phyloP scores from a whole-genome alignment of 257 asterid species.

The Lycium ferocissimum region DNA sequence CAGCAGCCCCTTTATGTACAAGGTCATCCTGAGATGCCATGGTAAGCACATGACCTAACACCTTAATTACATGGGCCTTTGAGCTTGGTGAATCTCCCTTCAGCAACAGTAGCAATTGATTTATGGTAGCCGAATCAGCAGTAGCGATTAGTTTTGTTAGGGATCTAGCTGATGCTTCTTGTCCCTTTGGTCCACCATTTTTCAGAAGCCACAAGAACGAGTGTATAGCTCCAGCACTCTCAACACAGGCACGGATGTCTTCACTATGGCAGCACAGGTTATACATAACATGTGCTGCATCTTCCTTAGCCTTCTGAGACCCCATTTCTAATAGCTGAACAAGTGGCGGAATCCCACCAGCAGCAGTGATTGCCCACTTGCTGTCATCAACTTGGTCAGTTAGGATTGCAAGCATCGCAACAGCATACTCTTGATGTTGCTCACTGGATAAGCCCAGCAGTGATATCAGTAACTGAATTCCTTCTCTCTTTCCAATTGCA shows the following conservation, averaged over 20 bases:
- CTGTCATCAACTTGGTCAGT: slow-evolving; percentile 85
- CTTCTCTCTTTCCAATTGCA: slow-evolving; percentile 88
- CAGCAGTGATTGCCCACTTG: slow-evolving; percentile 97
- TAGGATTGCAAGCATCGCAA: slow-evolving; percentile 75
- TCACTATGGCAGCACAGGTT: slow-evolving; percentile 81
- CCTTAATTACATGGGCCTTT: slow-evolving; percentile 66
- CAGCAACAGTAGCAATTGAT: slow-evolving; percentile 72
- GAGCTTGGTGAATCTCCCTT: slow-evolving; percentile 68
- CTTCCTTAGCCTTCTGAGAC: slow-evolving; percentile 72
- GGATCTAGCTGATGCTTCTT: slow-evolving; percentile 72
- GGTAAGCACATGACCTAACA: slow-evolving; percentile 85
- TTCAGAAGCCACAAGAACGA: slow-evolving; percentile 76
- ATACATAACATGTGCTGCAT: slow-evolving; percentile 64
- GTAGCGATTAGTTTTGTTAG: slow-evolving; percentile 57
- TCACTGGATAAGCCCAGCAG: slow-evolving; percentile 79
- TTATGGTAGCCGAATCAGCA: slow-evolving; percentile 62
- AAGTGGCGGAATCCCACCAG: slow-evolving; percentile 96
- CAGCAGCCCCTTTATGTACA: slow-evolving; percentile 57
- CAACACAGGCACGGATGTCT: slow-evolving; percentile 79
- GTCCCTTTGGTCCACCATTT: slow-evolving; percentile 76
- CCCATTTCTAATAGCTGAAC: slow-evolving; percentile 78
- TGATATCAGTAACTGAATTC: slow-evolving; percentile 82
- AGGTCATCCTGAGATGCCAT: slow-evolving; percentile 70
- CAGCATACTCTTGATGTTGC: slow-evolving; percentile 84
- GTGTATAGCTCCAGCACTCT: slow-evolving; percentile 79